Base-by-base conservation (phyloP, 805 yeast genomes). In the Candida yuanshanica region DNA sequence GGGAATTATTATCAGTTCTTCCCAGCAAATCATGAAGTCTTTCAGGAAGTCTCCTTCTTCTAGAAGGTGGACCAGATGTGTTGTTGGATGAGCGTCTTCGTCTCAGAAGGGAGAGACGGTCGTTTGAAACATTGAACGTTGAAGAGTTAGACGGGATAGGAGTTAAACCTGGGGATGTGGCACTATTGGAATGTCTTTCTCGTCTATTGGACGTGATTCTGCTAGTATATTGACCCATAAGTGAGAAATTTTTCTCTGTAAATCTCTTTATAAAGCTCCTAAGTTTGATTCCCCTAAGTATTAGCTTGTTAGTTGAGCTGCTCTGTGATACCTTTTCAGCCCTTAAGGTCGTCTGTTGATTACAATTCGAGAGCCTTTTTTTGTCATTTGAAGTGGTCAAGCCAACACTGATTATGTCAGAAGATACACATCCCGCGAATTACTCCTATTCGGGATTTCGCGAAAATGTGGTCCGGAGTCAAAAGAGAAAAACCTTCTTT, bases 41-140 rank as follows among this genome's bases (percentile, higher is more conserved):
- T 5, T 17, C 29, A 2, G 48, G 51, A 6, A 53, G 24, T 13
- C 59, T 34, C 43, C 58, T 52, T 41, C 59, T 47, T 26, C 53
- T 46, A 7, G 50, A n/a, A 1, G 56, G 53, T 4, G 43, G 37
- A 4, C 26, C 18, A 1, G 50, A 17, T 10, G 43, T 41, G 35
- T 23, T 46, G 24, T 42, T 38, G n/a, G 58, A 51, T 1, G 59
- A 53, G 4, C 54, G 48, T 36, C 59, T 46, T 46, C 59, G 47
- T 43, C 56, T 49, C 17, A 51, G 35, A 12, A 13, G 35, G 16
- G n/a, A 39, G 29, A 7, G 25, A 13, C 18, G 27, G 12, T 25
- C 7, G n/a, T 18, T 25, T 21, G n/a, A 7, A 12, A 18, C 8
- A 20, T 9, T 13, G 33, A 33, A 17, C 13, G 35, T 24, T 24